phyloP scores from a whole-genome alignment of 1,284 basidiomycete genomes.

The Ganoderma resinaceum region DNA sequence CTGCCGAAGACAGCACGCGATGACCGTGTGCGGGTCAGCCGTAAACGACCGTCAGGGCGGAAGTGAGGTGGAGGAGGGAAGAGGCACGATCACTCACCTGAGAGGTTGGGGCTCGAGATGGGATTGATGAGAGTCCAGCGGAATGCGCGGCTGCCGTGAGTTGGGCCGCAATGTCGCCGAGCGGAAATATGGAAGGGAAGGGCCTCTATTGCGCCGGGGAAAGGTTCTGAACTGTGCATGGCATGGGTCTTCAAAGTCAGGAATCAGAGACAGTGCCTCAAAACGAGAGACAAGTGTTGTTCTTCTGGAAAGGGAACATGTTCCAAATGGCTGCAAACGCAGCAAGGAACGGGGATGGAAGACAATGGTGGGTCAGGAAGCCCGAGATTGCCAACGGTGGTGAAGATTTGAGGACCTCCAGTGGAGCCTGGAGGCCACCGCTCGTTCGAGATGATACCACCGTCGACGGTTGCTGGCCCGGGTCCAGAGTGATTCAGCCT shows the following conservation, averaged over 20 bases:
- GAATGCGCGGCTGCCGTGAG: neutral
- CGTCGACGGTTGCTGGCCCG: neutral
- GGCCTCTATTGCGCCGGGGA: neutral
- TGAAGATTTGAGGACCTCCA: neutral
- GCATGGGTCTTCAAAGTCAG: neutral
- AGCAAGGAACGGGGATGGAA: neutral
- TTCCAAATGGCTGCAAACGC: neutral
- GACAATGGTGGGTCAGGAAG: neutral
- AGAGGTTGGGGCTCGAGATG: neutral
- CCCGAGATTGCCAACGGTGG: neutral
- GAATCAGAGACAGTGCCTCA: neutral
- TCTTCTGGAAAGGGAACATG: neutral
- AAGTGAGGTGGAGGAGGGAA: neutral
- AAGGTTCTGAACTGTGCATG: neutral
- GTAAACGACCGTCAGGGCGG: neutral
- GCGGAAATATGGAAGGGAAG: neutral
- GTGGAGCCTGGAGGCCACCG: neutral
- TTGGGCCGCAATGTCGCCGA: slow-evolving; percentile 1
- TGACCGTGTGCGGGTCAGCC: neutral
- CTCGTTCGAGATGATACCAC: neutral
- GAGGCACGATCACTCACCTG: neutral
- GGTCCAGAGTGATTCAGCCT: neutral
- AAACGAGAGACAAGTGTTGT: neutral
- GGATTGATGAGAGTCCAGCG: neutral
- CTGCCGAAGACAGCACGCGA: neutral